Evolutionary conservation across 495 filamentous ascomycete species (phyloP).

Genomic region (Penicillium cinerascens): DNA sequence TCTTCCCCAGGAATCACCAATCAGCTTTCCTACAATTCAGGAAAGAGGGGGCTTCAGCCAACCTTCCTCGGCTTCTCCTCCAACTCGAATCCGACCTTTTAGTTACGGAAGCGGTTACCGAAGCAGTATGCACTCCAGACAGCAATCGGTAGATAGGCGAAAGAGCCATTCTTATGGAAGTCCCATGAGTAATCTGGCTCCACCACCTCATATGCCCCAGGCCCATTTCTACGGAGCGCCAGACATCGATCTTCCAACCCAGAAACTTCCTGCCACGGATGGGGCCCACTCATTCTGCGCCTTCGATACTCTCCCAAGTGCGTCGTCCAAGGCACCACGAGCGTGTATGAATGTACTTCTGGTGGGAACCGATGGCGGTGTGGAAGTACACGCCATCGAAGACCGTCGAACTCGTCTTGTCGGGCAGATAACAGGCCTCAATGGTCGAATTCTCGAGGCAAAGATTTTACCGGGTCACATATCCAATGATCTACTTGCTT

Average conservation of each 20-base stretch:
- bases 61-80: conserved; percentile 50
- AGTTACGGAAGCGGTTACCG: conserved; percentile 44
- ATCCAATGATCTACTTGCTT: conserved; percentile 35
- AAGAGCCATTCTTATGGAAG: conserved; percentile 46
- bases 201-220: conserved; percentile 78
- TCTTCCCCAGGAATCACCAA: conserved; percentile 41
- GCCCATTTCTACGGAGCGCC: conserved; percentile 64
- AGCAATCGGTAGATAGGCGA: conserved; percentile 38
- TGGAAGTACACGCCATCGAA: conserved; percentile 68
- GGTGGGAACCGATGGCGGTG: conserved; percentile 68
- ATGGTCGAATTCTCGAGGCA: conserved; percentile 75
- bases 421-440: conserved; percentile 67
- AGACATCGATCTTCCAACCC: conserved; percentile 45
- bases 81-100: conserved; percentile 40
- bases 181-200: conserved; percentile 51
- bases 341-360: conserved; percentile 66
- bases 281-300: conserved; percentile 71
- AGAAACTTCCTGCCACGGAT: conserved; percentile 37
- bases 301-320: conserved; percentile 65
- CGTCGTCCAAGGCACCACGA: conserved; percentile 42
- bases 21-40: conserved; percentile 35
- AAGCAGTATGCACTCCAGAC: conserved; percentile 35
- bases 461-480: conserved; percentile 67
- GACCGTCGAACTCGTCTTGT: conserved; percentile 62
- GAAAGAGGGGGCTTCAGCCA: conserved; percentile 46